Percentiles rank a stretch among this genome's conserved stretches.
Conservation (phyloP, 495 filamentous ascomycete species). For the Trichocladium antarcticum region DNA sequence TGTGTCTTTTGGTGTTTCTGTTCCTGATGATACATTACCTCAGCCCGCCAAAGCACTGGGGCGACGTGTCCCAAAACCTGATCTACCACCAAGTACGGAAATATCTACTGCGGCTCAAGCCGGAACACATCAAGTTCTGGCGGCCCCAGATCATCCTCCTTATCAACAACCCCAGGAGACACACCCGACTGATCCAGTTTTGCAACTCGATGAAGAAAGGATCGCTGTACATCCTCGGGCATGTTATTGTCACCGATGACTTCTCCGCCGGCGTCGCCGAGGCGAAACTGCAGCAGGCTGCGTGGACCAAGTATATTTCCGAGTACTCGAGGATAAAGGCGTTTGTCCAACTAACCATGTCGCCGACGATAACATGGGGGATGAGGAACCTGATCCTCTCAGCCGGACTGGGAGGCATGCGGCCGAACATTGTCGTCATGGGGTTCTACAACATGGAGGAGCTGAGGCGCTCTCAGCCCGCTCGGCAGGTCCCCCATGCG, state of each 20-base stretch:
- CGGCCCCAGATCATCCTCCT: slow-evolving; percentile 74
- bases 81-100: slow-evolving; percentile 91
- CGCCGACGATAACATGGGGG: slow-evolving; percentile 76
- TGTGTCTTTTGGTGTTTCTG: slow-evolving; percentile 59
- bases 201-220: slow-evolving; percentile 89
- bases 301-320: slow-evolving; percentile 79
- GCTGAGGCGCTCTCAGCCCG: slow-evolving; percentile 40
- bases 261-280: slow-evolving; percentile 69
- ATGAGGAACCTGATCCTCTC: slow-evolving; percentile 71
- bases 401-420: slow-evolving; percentile 78
- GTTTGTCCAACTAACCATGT: slow-evolving; percentile 75
- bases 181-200: slow-evolving; percentile 76
- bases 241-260: slow-evolving; percentile 76
- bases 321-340: slow-evolving; percentile 75
- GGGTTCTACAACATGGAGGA: slow-evolving; percentile 69
- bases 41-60: slow-evolving; percentile 78
- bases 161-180: slow-evolving; percentile 66
- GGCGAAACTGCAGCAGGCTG: slow-evolving; percentile 64
- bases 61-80: slow-evolving; percentile 77
- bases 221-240: slow-evolving; percentile 70
- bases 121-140: slow-evolving; percentile 91
- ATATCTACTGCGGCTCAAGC: slow-evolving; percentile 68
- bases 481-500: slow-evolving; percentile 26
- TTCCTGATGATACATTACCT: slow-evolving; percentile 80
- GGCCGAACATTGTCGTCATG: slow-evolving; percentile 74